Evolutionary conservation across 106 monocot species (phyloP), one percentile per base, ranked within the genome.

Genomic region (Chionographis japonica): DNA sequence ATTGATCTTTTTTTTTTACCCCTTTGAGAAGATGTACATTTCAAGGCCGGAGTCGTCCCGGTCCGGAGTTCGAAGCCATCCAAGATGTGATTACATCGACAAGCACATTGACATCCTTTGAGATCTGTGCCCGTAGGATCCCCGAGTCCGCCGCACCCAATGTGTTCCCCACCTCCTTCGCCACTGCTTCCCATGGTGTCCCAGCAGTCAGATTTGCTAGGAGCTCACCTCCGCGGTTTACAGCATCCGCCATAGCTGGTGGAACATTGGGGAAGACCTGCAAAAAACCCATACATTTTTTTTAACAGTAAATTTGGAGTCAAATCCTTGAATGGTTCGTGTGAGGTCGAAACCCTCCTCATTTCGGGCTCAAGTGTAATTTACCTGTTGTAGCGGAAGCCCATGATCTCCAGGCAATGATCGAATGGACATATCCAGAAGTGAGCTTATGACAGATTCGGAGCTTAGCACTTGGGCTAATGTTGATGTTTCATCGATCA

Each of bases 321-420:
- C 27, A 27, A 27, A 27, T 27, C 27, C 1, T 27, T 27, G 27
- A 27, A 27, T 27, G 27, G 27, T 27, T 27, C 0, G 27, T 27
- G 27, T 27, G 27, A 27, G 27, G 27, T 27, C 1, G 27, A 27
- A 27, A 27, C 27, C 27, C 27, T 27, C 27, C 27, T 27, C 27
- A 27, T 27, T 27, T 27, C 27, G 27, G 27, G 27, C 27, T 27
- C 27, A 1, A 2, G 27, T 35, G 18, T 70, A 58, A 49, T 50
- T 65, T 56, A 91, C 94, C 86, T 95, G 94, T 81, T 95, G 94
- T 52, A 95, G 74, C 14, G 91, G 94, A 60, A 95, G 88, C 4
- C 85, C 91, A 72, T 95, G 94, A 71, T 95, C 88, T 56, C 94
- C 94, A 54, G 94, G 84, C 58, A 95, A 14, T 12, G 88, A 71